Conservation (phyloP, 1,284 basidiomycete species). For the Puccinia novopanici region DNA sequence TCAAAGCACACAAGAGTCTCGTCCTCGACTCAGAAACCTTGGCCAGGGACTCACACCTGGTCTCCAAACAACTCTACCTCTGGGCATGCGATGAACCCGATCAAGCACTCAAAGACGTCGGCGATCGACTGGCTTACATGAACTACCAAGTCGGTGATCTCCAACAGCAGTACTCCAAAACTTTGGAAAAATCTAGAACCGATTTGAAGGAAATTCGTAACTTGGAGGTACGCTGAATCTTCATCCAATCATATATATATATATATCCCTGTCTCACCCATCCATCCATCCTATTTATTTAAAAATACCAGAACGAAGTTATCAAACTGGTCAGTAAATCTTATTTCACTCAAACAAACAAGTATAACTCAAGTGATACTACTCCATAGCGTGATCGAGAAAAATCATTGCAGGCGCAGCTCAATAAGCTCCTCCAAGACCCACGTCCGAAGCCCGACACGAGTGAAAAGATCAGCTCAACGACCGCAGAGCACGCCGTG, state of each 20-base stretch:
- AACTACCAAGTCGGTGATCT: conserved; percentile 54
- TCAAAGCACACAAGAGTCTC: conserved; percentile 54
- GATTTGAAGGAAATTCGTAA: conserved; percentile 46
- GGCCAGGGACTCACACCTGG: conserved; percentile 51
- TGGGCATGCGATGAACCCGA: conserved; percentile 53
- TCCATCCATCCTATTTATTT: background rate
- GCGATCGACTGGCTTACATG: conserved; percentile 55
- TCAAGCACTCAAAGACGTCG: conserved; percentile 52
- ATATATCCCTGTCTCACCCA: background rate
- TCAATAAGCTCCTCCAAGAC: conserved; percentile 50
- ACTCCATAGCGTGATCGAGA: conserved; percentile 51
- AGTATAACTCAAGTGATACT: conserved; percentile 46
- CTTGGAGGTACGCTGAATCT: conserved; percentile 32
- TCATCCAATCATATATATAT: background rate
- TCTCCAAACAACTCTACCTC: conserved; percentile 46
- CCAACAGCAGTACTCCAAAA: conserved; percentile 37
- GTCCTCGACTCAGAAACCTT: conserved; percentile 52
- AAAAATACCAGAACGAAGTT: conserved; percentile 34
- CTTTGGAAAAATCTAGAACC: conserved; percentile 25
- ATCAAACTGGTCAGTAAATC: conserved; percentile 43
- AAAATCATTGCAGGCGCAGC: conserved; percentile 42
- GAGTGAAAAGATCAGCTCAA: conserved; percentile 49
- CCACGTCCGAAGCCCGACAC: conserved; percentile 51
- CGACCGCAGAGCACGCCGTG: conserved; percentile 50
- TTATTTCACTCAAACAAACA: conserved; percentile 48